Evolutionary conservation across 2,329 filamentous ascomycete genomes (phyloP), one percentile per base, ranked within the genome.

Genomic region (Aspergillus ochraceoroseus): DNA sequence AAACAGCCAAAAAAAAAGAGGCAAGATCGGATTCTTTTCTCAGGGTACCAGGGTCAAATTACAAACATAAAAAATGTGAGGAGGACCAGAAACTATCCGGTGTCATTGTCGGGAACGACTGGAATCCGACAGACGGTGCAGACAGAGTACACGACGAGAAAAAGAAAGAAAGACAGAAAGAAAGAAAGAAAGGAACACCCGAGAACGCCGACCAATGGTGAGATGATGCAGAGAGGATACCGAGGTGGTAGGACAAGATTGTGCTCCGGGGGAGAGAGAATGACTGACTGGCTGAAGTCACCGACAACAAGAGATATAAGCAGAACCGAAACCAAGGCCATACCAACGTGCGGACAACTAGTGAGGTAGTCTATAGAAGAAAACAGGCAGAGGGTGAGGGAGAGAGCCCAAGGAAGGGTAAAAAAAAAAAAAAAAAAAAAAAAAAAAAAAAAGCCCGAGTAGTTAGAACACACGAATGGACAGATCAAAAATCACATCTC

Each of bases 181-280:
- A 7, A 43, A 27, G n/a, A 7, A 29, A 19, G n/a, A 38, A 23
- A 25, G 36, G 19, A 27, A 38, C 37, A 17, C 48, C 48, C 23
- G 26, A n/a, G 26, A 48, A 51, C 46, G 38, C 48, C 46, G 31
- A 42, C 34, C 46, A 40, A 48, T 40, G 39, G 39, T 30, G 35
- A 27, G 36, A 34, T 41, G 30, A 44, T 51, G 48, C 48, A 46
- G 34, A 31, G 35, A 38, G 26, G 18, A 31, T 7, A 31, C 18
- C 34, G 4, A 14, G 18, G 27, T 12, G 9, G 9, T 35, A 32
- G n/a, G 15, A 38, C 25, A 40, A 42, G 23, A 30, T 27, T 43
- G 39, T 40, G 35, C 36, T 42, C 29, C n/a, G n/a, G 30, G 32
- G 37, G 37, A 12, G 13, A 34, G 13, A 5, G 30, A 26, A 18